Conservation (phyloP, 2,329 filamentous ascomycete genomes). For the Rhynchosporium agropyri region DNA sequence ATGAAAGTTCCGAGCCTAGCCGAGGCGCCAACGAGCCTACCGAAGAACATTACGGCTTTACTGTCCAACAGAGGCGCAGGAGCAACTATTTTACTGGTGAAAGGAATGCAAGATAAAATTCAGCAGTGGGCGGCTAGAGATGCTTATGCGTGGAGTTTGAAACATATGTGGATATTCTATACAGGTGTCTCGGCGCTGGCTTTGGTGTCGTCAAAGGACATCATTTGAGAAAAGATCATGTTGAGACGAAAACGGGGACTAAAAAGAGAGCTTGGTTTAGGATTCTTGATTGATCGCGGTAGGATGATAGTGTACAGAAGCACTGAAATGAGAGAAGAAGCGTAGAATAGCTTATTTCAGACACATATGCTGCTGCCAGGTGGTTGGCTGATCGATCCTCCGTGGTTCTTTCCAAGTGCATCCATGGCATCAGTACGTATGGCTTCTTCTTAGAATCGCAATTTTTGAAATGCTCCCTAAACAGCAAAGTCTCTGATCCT, state of each 20-base stretch:
- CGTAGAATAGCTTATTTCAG: not conserved
- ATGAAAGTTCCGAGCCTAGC: constrained; percentile 14
- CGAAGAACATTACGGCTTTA: constrained; percentile 14
- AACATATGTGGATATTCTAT: constrained; percentile 34
- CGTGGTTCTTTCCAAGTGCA: too few species aligned
- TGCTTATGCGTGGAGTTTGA: constrained; percentile 30
- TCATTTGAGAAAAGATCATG: constrained; percentile 51
- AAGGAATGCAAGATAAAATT: constrained; percentile 18
- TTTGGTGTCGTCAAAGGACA: constrained; percentile 47
- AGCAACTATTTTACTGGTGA: constrained; percentile 24
- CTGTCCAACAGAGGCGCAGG: constrained; percentile 23
- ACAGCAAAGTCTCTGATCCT: too few species aligned
- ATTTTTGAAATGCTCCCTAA: too few species aligned
- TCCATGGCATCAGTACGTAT: too few species aligned
- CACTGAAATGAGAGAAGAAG: not conserved
- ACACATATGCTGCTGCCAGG: not conserved
- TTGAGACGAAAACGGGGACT: constrained; percentile 53
- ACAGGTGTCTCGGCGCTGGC: constrained; percentile 27
- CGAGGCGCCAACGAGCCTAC: constrained; percentile 13
- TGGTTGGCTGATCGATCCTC: too few species aligned
- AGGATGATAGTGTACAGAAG: not conserved
- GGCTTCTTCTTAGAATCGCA: too few species aligned
- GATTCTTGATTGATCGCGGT: not conserved
- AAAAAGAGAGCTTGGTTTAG: constrained; percentile 3
- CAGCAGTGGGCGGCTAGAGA: constrained; percentile 27